These are phyloP conservation scores for Claviceps arundinis DNA, from an alignment of 2,329 filamentous ascomycete species.

Conservation along the genomic window DNA sequence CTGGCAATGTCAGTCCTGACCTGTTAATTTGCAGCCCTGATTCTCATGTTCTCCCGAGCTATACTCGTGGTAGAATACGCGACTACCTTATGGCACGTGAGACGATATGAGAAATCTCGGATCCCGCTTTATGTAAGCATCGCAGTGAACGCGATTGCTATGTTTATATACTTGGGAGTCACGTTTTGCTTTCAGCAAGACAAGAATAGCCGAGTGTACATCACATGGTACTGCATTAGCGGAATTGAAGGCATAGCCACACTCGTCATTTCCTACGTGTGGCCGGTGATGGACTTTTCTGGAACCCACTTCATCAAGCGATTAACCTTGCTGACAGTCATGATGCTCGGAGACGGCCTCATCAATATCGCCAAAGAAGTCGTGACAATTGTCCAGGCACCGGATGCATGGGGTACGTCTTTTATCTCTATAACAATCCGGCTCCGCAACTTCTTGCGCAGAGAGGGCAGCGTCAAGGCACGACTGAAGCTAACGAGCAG, in stretches of 20 bases:
- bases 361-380: neutral
- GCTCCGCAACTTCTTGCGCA: neutral
- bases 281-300: conserved; percentile 44
- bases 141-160: conserved; percentile 20
- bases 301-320: conserved; percentile 50
- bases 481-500: neutral
- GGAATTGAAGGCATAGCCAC: conserved; percentile 37
- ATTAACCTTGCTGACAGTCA: conserved; percentile 49
- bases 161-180: conserved; percentile 27
- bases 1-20: neutral
- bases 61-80: conserved; percentile 40
- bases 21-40: conserved; percentile 19
- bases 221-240: conserved; percentile 41
- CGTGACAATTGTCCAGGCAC: neutral
- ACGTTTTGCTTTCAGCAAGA: conserved; percentile 23
- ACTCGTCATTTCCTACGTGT: conserved; percentile 39
- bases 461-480: neutral
- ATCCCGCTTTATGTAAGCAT: conserved; percentile 24
- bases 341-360: conserved; percentile 49
- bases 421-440: neutral
- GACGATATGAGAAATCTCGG: conserved; percentile 24
- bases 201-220: conserved; percentile 21
- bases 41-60: conserved; percentile 39
- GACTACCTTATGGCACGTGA: conserved; percentile 30
- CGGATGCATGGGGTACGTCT: neutral